phyloP scores from a whole-genome alignment of 352 stramenopile species.

The Phytophthora cajani region DNA sequence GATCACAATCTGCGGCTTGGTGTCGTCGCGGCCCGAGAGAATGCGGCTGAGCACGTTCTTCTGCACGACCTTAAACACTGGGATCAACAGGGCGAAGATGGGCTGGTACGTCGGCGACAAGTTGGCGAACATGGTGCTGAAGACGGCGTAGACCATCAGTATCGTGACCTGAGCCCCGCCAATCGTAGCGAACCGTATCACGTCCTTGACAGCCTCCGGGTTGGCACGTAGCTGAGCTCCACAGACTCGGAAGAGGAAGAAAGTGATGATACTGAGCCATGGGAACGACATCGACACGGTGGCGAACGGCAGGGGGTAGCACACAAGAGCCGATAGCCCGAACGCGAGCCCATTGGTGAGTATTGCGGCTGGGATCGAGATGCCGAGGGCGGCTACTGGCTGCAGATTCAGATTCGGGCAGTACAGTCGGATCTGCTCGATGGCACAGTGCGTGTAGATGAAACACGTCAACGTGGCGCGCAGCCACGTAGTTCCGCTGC shows the following conservation, averaged over 20 bases:
- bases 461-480: slow-evolving; percentile 16
- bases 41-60: slow-evolving; percentile 43
- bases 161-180: slow-evolving; percentile 16
- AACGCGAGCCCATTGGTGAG: slow-evolving; percentile 16
- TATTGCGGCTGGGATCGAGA: slow-evolving; percentile 20
- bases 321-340: slow-evolving; percentile 7
- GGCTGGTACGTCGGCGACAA: slow-evolving; percentile 32
- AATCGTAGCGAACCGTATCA: slow-evolving; percentile 23
- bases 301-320: slow-evolving; percentile 24
- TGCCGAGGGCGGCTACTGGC: slow-evolving; percentile 1
- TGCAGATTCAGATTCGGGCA: slow-evolving; percentile 22
- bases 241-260: slow-evolving; percentile 21
- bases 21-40: slow-evolving; percentile 21
- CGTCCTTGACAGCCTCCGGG: slow-evolving; percentile 19
- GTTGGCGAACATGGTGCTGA: slow-evolving; percentile 19
- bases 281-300: slow-evolving; percentile 19
- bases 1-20: slow-evolving; percentile 30
- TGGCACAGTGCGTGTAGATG: slow-evolving; percentile 28
- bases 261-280: slow-evolving; percentile 20
- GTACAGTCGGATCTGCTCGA: slow-evolving; percentile 34
- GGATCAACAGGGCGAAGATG: slow-evolving; percentile 41
- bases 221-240: slow-evolving; percentile 23
- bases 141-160: slow-evolving; percentile 16
- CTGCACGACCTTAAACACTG: slow-evolving; percentile 43
- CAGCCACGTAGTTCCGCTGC: slow-evolving; percentile 20